Evolutionary conservation across 2,329 filamentous ascomycete species (phyloP), one percentile per base, ranked within the genome.

Genomic region (Triangularia setosa): DNA sequence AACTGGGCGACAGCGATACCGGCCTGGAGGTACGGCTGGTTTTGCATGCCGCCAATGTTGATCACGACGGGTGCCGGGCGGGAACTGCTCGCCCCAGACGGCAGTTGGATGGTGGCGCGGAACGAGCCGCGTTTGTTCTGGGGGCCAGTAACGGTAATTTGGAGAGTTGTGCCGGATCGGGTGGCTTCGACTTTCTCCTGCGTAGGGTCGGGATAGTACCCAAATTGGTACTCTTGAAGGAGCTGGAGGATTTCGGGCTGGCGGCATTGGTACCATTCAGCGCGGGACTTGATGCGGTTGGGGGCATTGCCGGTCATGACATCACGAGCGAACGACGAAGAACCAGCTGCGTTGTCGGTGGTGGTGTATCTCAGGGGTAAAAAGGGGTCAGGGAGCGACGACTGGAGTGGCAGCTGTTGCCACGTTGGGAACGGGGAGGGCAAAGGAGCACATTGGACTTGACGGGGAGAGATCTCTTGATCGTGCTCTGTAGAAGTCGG

Each of bases 171-270:
- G 1, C 80, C 80, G 64, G 75, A 79, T 24, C 80, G 76, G 14
- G 80, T 81, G 4, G 80, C 79, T 12, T 77, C 77, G 7, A 83
- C 79, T 3, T 75, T 81, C 64, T 83, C 81, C 33, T 74, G 72
- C 3, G 74, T 73, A 66, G 81, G 80, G 68, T 83, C 80, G 0
- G 81, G 80, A 69, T 83, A 83, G 71, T 80, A 82, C 8, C 81
- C 81, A 67, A 76, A 83, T 72, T 83, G 80, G 72, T 83, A 83
- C 65, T 83, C 78, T 67, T 83, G 80, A 21, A 83, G 73, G 68
- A 83, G 70, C 64, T 78, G 74, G 44, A 83, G n/a, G 60, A 83
- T 80, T 73, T 83, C 80, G 0, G 80, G 81, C 69, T 80, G 79
- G 3, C 80, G 79, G 69, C 81, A 83, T 54, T 74, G 70, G 67